phyloP scores from a whole-genome alignment of 768 basidiomycete species.

The Mycena olivaceomarginata region DNA sequence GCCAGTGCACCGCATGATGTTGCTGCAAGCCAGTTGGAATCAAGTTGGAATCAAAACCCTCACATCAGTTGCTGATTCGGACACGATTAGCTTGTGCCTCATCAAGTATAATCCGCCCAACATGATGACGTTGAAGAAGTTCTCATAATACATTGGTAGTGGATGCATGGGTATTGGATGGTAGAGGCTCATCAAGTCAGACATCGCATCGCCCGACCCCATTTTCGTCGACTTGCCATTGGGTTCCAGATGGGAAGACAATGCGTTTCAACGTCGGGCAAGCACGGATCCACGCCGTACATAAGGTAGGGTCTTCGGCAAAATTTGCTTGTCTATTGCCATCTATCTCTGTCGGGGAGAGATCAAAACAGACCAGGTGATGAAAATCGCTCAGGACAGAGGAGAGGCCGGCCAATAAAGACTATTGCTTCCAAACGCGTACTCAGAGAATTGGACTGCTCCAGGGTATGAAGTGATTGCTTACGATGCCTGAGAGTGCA shows the following conservation, averaged over 20 bases:
- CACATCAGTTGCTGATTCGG: too few species aligned
- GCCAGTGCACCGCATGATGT: too few species aligned
- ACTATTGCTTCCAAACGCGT: slow-evolving; percentile 58
- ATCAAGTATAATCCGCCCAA: neutral
- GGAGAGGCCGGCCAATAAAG: slow-evolving; percentile 76
- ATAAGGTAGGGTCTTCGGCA: slow-evolving; percentile 71
- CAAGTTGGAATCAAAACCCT: too few species aligned
- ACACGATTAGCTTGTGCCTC: too few species aligned
- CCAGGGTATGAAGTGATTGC: slow-evolving; percentile 50
- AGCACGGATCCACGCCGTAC: slow-evolving; percentile 71
- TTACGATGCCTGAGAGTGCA: slow-evolving; percentile 79
- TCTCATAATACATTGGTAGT: neutral
- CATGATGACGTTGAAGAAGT: neutral
- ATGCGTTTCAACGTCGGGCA: slow-evolving; percentile 73
- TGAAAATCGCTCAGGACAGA: slow-evolving; percentile 72
- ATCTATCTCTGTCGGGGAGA: slow-evolving; percentile 75
- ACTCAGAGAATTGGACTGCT: slow-evolving; percentile 26
- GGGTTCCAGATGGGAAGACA: slow-evolving; percentile 73
- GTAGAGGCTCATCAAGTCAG: neutral
- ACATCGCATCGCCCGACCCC: slow-evolving; percentile 53
- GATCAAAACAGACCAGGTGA: slow-evolving; percentile 71
- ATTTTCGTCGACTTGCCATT: slow-evolving; percentile 65
- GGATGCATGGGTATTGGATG: neutral
- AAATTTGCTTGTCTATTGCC: slow-evolving; percentile 64
- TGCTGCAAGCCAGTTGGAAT: too few species aligned